A percentile compares a stretch with the other conserved stretches of the same genome.
Conservation (phyloP, 331 rosid species). For the Ulmus americana region DNA sequence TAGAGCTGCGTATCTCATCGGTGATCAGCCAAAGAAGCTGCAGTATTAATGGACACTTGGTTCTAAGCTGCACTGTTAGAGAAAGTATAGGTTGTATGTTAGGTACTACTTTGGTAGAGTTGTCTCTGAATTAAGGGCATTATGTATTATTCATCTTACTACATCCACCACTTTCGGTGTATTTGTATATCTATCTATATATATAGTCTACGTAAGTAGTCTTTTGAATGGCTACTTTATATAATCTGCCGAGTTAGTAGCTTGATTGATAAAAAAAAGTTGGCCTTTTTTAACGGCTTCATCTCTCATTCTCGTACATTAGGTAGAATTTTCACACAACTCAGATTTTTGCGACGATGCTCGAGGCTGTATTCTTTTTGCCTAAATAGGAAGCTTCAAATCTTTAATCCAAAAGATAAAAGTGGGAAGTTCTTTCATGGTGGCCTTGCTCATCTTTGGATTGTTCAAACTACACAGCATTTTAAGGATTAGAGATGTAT, state of each 20-base stretch:
- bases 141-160: too few species aligned
- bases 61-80: conserved; percentile 27
- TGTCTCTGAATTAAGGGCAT: conserved; percentile 14
- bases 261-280: background rate
- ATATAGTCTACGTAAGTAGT: conserved; percentile 10
- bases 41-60: conserved; percentile 23
- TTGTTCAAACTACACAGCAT: too few species aligned
- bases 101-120: conserved; percentile 21
- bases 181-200: conserved; percentile 8
- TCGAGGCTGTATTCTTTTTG: too few species aligned
- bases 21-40: conserved; percentile 9
- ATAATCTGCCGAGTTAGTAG: background rate
- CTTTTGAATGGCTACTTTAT: conserved; percentile 15
- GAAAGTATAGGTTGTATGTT: conserved; percentile 23
- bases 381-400: too few species aligned
- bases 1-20: conserved; percentile 17
- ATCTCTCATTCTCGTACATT: background rate
- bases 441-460: too few species aligned
- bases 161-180: background rate
- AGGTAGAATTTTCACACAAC: background rate
- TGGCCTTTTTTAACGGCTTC: background rate
- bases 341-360: too few species aligned
- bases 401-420: too few species aligned
- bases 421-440: too few species aligned
- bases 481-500: too few species aligned